Percentiles rank a stretch among this genome's conserved stretches.
phyloP scores from a whole-genome alignment of 148 eudicot species.

The Camellia granthamiana region DNA sequence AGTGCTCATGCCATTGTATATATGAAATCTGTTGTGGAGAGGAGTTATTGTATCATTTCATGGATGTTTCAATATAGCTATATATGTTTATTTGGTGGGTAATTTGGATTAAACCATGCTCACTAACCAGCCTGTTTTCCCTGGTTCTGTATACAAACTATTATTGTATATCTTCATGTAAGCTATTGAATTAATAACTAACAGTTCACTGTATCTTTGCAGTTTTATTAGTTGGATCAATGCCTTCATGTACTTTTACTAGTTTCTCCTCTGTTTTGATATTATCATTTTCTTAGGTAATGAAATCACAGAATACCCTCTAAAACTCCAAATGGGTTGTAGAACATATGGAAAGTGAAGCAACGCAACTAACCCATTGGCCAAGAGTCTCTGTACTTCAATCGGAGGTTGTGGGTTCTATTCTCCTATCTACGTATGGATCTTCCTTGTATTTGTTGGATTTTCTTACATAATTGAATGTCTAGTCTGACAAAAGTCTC shows the following conservation, averaged over 20 bases:
- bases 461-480: too few species aligned
- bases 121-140: background rate
- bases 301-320: background rate
- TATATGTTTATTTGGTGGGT: background rate
- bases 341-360: too few species aligned
- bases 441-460: too few species aligned
- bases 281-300: background rate
- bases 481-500: too few species aligned
- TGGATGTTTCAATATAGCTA: background rate
- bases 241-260: background rate
- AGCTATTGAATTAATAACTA: background rate
- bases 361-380: too few species aligned
- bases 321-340: background rate
- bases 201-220: background rate
- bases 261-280: background rate
- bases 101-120: background rate
- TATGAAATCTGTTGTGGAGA: background rate
- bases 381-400: too few species aligned
- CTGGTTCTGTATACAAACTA: background rate
- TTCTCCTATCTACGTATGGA: too few species aligned
- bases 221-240: background rate
- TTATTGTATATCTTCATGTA: background rate
- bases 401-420: too few species aligned
- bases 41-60: background rate
- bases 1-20: slow-evolving; percentile 2